These are phyloP conservation scores for Leccinum ochraceum DNA, from an alignment of 768 basidiomycete species.

Conservation along the genomic window DNA sequence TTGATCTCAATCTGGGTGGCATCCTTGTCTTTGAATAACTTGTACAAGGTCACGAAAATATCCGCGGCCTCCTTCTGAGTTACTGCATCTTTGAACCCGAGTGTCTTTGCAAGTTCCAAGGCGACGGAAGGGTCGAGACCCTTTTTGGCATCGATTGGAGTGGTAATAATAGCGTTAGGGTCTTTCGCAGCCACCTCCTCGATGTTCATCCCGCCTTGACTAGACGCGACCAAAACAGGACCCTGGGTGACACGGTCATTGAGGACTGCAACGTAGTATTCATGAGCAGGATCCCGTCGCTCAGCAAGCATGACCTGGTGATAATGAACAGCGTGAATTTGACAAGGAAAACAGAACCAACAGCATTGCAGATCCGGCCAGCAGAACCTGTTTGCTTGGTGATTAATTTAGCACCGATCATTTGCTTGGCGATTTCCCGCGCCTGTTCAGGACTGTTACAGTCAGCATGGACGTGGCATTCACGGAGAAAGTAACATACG, in stretches of 20 bases:
- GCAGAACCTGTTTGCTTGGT: slow-evolving; percentile 97
- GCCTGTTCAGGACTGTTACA: slow-evolving; percentile 78
- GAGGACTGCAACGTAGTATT: slow-evolving; percentile 96
- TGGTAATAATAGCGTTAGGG: slow-evolving; percentile 93
- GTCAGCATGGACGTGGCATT: slow-evolving; percentile 9
- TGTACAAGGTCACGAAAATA: slow-evolving; percentile 92
- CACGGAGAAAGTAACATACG: slow-evolving; percentile 44
- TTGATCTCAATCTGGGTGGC: slow-evolving; percentile 99
- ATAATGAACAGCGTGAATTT: slow-evolving; percentile 15
- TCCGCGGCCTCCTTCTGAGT: slow-evolving; percentile 86
- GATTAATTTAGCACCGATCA: slow-evolving; percentile 94
- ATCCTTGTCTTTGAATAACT: slow-evolving; percentile 98
- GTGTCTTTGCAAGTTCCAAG: slow-evolving; percentile 77
- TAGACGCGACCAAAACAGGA: slow-evolving; percentile 90
- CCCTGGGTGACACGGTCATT: slow-evolving; percentile 91
- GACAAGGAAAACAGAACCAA: slow-evolving; percentile 39
- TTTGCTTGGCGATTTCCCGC: slow-evolving; percentile 81
- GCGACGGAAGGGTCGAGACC: slow-evolving; percentile 78
- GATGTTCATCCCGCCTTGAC: slow-evolving; percentile 99
- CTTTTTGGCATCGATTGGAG: slow-evolving; percentile 81
- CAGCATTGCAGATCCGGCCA: slow-evolving; percentile 94
- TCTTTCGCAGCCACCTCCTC: slow-evolving; percentile 98
- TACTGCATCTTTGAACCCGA: slow-evolving; percentile 78
- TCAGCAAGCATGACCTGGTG: slow-evolving; percentile 95
- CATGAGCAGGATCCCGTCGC: slow-evolving; percentile 88